Evolutionary conservation across 2,329 filamentous ascomycete species (phyloP), one percentile per base, ranked within the genome.

Genomic region (Fusarium fujikuroi): DNA sequence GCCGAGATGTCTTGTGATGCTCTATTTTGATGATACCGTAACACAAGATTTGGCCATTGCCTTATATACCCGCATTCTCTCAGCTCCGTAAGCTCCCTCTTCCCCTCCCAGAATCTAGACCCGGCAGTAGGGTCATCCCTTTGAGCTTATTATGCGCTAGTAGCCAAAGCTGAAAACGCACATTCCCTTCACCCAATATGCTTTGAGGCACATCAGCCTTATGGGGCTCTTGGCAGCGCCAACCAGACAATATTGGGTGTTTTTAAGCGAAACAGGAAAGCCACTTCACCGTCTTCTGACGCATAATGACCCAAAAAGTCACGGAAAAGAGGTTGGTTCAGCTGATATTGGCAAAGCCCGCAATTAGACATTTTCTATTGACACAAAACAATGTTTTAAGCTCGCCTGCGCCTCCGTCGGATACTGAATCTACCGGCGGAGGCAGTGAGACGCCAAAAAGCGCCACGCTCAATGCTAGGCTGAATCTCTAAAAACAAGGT

Each of bases 401-500:
- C 15, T 15, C 0, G 25, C 28, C 9, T 46, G 21, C 47, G 46
- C 39, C 25, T 28, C 49, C 23, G 6, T 9, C 37, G 43, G 30
- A 43, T 28, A 23, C 8, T 21, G 21, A 32, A 42, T 19, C 23
- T 49, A 21, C 49, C 60, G 25, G 32, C n/a, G 10, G 49, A 28
- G 59, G 46, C 46, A 46, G 58, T 25, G 59, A 28, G 18, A 15
- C 36, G 18, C 19, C 60, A 21, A 46, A 64, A 9, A 15, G 16
- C 36, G 58, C 58, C 58, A 60, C 25, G 28, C 9, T 52, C 28
- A 52, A 40, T 52, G 30, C 62, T 64, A 64, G 39, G 36, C 62
- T 44, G 43, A 44, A 36, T 44, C 50, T 66, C 16, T 66, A 66
- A 66, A 66, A 34, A 66, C 62, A 66, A 66, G 62, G 43, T 66